Conservation (phyloP, 2,329 filamentous ascomycete species). For the Monilinia aucupariae region DNA sequence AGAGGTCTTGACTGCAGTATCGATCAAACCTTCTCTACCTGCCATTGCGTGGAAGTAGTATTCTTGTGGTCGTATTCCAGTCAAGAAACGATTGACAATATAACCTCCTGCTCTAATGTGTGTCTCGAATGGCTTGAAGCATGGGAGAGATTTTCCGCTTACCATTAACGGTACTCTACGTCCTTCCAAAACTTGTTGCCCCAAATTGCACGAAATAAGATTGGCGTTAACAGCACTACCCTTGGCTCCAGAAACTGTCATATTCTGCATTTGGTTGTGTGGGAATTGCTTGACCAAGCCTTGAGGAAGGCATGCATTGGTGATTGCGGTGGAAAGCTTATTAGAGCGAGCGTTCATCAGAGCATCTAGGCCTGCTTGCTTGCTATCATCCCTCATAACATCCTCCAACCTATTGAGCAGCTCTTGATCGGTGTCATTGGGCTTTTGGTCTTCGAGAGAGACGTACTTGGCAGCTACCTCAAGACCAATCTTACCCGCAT, state of each 20-base stretch:
- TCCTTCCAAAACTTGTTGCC: slow-evolving; percentile 93
- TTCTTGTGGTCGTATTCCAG: slow-evolving; percentile 92
- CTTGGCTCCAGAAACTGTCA: slow-evolving; percentile 96
- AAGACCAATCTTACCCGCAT: slow-evolving; percentile 65
- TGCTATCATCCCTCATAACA: slow-evolving; percentile 82
- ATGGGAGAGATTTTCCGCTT: slow-evolving; percentile 91
- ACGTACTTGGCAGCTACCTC: slow-evolving; percentile 84
- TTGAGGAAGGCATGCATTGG: slow-evolving; percentile 69
- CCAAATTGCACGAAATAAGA: slow-evolving; percentile 94
- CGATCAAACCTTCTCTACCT: slow-evolving; percentile 94
- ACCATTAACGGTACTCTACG: slow-evolving; percentile 95
- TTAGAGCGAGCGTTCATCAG: slow-evolving; percentile 70
- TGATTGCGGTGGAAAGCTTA: slow-evolving; percentile 71
- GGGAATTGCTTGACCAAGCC: slow-evolving; percentile 90
- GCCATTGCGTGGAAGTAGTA: slow-evolving; percentile 99
- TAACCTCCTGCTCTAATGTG: slow-evolving; percentile 87
- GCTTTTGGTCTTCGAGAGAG: slow-evolving; percentile 62
- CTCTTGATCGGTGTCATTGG: slow-evolving; percentile 60
- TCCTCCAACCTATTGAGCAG: slow-evolving; percentile 77
- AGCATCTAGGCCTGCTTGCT: slow-evolving; percentile 85
- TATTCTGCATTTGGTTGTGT: slow-evolving; percentile 97
- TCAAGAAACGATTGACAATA: slow-evolving; percentile 94
- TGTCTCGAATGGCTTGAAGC: slow-evolving; percentile 88
- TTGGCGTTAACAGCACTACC: slow-evolving; percentile 91
- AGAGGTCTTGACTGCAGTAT: slow-evolving; percentile 97